These are phyloP conservation scores for Calocybe gangraenosa DNA, from an alignment of 768 basidiomycete species.

Conservation along the genomic window DNA sequence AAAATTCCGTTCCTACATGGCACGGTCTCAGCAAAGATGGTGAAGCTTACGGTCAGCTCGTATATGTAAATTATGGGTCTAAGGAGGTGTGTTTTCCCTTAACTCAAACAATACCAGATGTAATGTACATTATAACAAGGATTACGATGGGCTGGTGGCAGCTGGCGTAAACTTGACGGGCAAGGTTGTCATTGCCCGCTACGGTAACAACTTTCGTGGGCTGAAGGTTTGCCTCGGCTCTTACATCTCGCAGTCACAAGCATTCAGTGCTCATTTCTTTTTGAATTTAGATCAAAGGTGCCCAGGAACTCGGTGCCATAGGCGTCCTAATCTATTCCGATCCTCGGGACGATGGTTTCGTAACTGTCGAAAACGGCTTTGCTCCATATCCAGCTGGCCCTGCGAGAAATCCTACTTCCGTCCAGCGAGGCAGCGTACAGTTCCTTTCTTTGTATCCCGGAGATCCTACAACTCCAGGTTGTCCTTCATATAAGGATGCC, in stretches of 20 bases:
- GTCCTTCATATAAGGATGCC: constrained; percentile 81
- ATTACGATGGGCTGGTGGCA: constrained; percentile 50
- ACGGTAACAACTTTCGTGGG: constrained; percentile 76
- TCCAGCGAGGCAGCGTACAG: constrained; percentile 84
- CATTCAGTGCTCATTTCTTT: constrained; percentile 14
- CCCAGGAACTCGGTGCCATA: constrained; percentile 77
- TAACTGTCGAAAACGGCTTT: constrained; percentile 70
- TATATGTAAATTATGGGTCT: constrained; percentile 81
- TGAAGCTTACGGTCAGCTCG: constrained; percentile 59
- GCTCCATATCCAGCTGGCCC: constrained; percentile 80
- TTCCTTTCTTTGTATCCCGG: constrained; percentile 65
- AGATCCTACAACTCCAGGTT: constrained; percentile 84
- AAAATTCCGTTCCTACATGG: constrained; percentile 72
- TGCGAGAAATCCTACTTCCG: constrained; percentile 77
- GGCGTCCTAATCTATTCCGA: constrained; percentile 84
- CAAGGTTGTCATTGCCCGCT: constrained; percentile 75
- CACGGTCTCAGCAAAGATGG: constrained; percentile 82
- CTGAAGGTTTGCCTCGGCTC: constrained; percentile 53
- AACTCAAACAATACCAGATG: neutral
- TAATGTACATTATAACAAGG: constrained; percentile 18
- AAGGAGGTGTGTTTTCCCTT: constrained; percentile 39
- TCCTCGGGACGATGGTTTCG: constrained; percentile 81
- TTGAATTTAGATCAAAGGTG: constrained; percentile 60
- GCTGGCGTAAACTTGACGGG: constrained; percentile 71
- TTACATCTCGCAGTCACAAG: constrained; percentile 16